These are phyloP conservation scores for Fusarium chlamydosporum DNA, from an alignment of 2,329 filamentous ascomycete species.

Conservation along the genomic window DNA sequence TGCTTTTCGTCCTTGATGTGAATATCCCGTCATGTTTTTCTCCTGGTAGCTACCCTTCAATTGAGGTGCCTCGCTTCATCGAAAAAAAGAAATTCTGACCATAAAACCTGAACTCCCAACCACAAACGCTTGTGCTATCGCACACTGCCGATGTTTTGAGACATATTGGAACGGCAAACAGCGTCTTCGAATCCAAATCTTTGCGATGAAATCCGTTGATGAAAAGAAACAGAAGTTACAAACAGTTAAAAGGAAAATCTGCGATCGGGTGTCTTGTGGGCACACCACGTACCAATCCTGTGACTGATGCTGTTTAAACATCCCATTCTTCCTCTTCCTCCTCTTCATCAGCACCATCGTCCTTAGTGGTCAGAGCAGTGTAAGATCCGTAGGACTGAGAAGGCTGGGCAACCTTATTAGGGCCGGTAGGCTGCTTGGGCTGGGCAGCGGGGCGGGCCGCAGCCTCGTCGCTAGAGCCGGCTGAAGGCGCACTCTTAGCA, in stretches of 20 bases:
- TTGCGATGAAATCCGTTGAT: conserved; percentile 35
- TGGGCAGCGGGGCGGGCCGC: conserved; percentile 51
- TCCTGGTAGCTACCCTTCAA: conserved; percentile 20
- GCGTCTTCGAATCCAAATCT: conserved; percentile 45
- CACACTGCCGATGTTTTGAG: conserved; percentile 41
- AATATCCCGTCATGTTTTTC: conserved; percentile 30
- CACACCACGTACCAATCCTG: conserved; percentile 26
- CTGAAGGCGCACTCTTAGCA: conserved; percentile 57
- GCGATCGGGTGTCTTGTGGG: conserved; percentile 15
- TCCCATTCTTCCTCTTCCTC: conserved; percentile 67
- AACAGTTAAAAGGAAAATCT: conserved; percentile 35
- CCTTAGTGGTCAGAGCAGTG: conserved; percentile 63
- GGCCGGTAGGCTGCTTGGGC: conserved; percentile 51
- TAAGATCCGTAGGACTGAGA: conserved; percentile 62
- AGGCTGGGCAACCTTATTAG: conserved; percentile 52
- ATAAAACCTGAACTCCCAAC: conserved; percentile 49
- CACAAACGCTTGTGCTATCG: conserved; percentile 48
- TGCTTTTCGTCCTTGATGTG: conserved; percentile 40
- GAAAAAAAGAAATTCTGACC: conserved; percentile 41
- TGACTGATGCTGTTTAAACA: conserved; percentile 54
- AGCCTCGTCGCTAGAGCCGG: conserved; percentile 56
- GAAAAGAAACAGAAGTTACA: conserved; percentile 42
- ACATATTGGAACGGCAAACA: conserved; percentile 38
- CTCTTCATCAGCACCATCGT: conserved; percentile 59
- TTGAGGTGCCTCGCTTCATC: conserved; percentile 30